Percentiles rank a stretch among this genome's conserved stretches.
Evolutionary conservation across 78 protist species (phyloP).

Genomic region (Polysphondylium violaceum): DNA sequence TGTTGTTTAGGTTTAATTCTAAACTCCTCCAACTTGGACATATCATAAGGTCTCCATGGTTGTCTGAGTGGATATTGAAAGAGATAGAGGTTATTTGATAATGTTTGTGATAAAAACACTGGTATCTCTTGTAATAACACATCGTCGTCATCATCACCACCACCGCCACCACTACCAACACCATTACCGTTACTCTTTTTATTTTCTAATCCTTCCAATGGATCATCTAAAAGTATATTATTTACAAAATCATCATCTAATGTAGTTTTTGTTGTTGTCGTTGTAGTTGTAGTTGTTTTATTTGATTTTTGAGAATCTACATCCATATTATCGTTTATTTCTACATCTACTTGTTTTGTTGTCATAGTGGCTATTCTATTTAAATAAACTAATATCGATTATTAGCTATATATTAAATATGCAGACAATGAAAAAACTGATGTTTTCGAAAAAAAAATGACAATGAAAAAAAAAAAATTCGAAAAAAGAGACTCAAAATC

Average conservation of each 20-base stretch:
- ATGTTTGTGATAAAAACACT: conserved; percentile 40
- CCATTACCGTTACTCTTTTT: not conserved
- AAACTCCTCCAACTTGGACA: conserved; percentile 35
- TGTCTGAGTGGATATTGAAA: conserved; percentile 78
- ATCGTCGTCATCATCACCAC: conserved; percentile 43
- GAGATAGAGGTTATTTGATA: conserved; percentile 34
- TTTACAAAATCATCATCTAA: not conserved
- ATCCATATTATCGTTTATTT: too few relatives aligned
- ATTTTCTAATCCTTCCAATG: not conserved
- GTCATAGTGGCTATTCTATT: too few relatives aligned
- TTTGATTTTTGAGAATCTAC: not conserved
- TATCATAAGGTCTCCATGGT: conserved; percentile 80
- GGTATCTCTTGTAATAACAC: conserved; percentile 51
- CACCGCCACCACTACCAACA: not conserved
- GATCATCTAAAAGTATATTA: not conserved
- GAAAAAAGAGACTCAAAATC: too few relatives aligned
- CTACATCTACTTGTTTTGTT: too few relatives aligned
- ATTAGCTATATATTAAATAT: too few relatives aligned
- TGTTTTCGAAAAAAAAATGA: too few relatives aligned
- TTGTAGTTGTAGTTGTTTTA: conserved; percentile 8
- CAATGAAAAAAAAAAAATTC: too few relatives aligned
- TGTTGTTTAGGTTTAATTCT: conserved; percentile 76
- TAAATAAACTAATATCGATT: too few relatives aligned
- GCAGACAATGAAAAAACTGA: too few relatives aligned
- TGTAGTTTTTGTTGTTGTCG: not conserved